Conservation (phyloP, 2,329 filamentous ascomycete species). For the Penicillium hesseltinei region DNA sequence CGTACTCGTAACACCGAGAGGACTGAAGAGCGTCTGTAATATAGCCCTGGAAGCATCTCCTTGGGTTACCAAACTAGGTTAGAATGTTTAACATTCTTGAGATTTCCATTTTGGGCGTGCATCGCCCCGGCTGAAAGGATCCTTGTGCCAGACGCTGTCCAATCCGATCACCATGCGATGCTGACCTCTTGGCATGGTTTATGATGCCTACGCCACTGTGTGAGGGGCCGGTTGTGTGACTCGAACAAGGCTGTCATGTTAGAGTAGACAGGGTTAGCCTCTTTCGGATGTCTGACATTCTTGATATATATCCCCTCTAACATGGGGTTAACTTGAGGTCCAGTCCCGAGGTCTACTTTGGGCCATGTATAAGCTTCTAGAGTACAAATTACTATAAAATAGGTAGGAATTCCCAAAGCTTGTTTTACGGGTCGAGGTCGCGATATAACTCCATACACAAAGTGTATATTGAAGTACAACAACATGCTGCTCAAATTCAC, state of each 20-base stretch:
- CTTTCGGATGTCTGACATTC: not conserved
- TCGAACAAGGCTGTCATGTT: not conserved
- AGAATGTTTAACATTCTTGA: not conserved
- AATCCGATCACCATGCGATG: not conserved
- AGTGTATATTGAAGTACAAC: too few species aligned
- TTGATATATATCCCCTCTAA: not conserved
- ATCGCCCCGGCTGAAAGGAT: not conserved
- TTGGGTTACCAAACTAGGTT: not conserved
- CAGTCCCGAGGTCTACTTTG: too few species aligned
- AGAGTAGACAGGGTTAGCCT: too few species aligned
- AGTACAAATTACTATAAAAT: too few species aligned
- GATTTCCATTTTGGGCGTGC: not conserved
- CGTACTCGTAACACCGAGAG: not conserved
- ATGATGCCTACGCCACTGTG: not conserved
- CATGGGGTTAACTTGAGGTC: not conserved
- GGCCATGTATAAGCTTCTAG: too few species aligned
- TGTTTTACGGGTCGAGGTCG: not conserved
- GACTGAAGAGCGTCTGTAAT: not conserved
- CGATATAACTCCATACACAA: not conserved
- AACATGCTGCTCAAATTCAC: too few species aligned
- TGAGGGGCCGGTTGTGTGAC: not conserved
- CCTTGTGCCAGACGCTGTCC: not conserved
- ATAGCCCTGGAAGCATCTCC: not conserved
- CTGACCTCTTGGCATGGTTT: constrained; percentile 9
- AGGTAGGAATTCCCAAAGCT: not conserved